A percentile compares a stretch with the other conserved stretches of the same genome.
These are phyloP conservation scores for Neurospora sp. DNA, from an alignment of 495 filamentous ascomycete genomes.

Conservation along the genomic window DNA sequence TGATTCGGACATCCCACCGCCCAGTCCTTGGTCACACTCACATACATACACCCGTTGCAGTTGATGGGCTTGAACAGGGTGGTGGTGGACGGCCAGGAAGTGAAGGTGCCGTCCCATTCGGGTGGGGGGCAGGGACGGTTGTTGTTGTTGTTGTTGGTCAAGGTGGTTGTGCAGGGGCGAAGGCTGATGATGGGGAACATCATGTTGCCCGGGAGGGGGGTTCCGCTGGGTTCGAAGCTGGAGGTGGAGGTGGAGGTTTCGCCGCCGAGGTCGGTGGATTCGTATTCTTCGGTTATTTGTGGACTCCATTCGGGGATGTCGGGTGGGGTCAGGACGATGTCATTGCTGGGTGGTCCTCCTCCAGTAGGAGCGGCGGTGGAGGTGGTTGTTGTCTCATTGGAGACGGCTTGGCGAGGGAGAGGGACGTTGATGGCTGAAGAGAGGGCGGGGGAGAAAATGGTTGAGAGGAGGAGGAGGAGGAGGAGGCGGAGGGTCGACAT, in stretches of 20 bases:
- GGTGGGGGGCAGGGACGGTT: slow-evolving; percentile 8
- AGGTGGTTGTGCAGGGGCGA: slow-evolving; percentile 18
- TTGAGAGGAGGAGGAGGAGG: not conserved
- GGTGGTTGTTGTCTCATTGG: not conserved
- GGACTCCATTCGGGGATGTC: not conserved
- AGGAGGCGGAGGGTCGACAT: not conserved
- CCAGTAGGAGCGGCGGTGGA: not conserved
- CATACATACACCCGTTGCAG: slow-evolving; percentile 22
- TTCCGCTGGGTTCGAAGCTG: not conserved
- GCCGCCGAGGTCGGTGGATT: not conserved
- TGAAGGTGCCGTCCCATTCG: slow-evolving; percentile 18
- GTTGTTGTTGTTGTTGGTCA: not conserved
- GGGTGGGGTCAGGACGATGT: not conserved
- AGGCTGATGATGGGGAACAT: not conserved
- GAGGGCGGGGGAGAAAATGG: not conserved
- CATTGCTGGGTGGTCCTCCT: not conserved
- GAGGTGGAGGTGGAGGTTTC: not conserved
- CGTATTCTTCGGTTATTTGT: not conserved
- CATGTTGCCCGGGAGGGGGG: too few species aligned
- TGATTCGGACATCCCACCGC: slow-evolving; percentile 19
- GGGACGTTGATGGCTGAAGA: not conserved
- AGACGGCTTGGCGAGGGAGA: not conserved
- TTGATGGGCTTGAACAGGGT: slow-evolving; percentile 12
- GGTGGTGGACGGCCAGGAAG: slow-evolving; percentile 20
- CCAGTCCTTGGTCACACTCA: slow-evolving; percentile 7